Conservation (phyloP, 129 eudicot genomes). For the Calendula officinalis region DNA sequence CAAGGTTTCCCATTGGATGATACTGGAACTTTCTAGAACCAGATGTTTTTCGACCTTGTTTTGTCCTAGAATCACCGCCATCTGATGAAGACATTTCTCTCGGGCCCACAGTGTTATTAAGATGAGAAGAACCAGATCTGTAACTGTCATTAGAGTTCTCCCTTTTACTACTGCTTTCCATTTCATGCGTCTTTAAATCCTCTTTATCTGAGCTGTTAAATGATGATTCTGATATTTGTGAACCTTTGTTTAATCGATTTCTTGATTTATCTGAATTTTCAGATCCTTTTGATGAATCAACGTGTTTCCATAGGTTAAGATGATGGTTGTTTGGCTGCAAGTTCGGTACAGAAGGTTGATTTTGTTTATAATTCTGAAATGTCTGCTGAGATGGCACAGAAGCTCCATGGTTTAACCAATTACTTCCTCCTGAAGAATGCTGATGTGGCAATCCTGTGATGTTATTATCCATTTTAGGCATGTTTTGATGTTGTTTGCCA, state of each 20-base stretch:
- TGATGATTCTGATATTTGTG: constrained; percentile 50
- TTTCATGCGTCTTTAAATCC: constrained; percentile 39
- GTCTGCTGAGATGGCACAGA: constrained; percentile 32
- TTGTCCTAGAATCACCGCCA: constrained; percentile 52
- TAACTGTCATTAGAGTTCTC: constrained; percentile 62
- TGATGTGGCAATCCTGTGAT: constrained; percentile 34
- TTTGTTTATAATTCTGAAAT: constrained; percentile 38
- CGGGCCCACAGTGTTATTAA: constrained; percentile 33
- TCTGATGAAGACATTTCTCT: constrained; percentile 45
- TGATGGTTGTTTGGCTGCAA: constrained; percentile 37
- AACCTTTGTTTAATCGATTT: constrained; percentile 39
- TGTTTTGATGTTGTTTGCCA: too few species aligned
- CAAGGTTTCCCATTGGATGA: constrained; percentile 83
- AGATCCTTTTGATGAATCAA: constrained; percentile 39
- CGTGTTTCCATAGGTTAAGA: constrained; percentile 52
- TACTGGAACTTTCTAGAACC: constrained; percentile 63
- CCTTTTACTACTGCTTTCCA: constrained; percentile 41
- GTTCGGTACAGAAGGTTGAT: constrained; percentile 22
- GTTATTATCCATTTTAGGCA: background rate
- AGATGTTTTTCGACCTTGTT: constrained; percentile 32
- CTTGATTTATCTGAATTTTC: constrained; percentile 35
- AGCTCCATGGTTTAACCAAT: constrained; percentile 40
- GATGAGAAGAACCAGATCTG: constrained; percentile 45
- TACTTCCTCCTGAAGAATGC: constrained; percentile 44
- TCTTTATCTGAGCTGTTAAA: constrained; percentile 44